phyloP scores from a whole-genome alignment of 139 green algal genomes.

The Yamagishiella unicocca region DNA sequence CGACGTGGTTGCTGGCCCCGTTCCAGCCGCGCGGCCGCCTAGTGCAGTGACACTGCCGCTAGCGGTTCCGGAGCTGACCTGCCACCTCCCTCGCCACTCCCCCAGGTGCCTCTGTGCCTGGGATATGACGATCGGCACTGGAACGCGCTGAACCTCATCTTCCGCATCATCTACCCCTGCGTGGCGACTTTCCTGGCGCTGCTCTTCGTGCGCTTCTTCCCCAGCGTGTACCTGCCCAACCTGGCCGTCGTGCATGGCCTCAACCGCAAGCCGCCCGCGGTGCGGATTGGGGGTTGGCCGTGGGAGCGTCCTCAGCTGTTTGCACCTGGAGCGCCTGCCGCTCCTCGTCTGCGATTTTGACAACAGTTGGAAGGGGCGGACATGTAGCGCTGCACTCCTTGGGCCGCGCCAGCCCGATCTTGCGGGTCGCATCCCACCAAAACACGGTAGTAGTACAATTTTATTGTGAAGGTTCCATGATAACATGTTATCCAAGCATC shows the following conservation, averaged over 20 bases:
- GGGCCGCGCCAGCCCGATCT: no score
- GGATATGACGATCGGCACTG: conserved; percentile 24
- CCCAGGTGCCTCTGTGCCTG: conserved; percentile 27
- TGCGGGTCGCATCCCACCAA: no score
- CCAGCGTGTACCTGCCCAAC: conserved; percentile 28
- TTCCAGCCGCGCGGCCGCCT: no score
- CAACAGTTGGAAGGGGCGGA: not conserved
- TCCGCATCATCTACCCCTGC: conserved; percentile 42
- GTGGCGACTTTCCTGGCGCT: conserved; percentile 20
- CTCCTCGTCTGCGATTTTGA: not conserved
- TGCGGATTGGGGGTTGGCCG: not conserved
- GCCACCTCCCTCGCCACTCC: not conserved
- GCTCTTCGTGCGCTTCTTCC: conserved; percentile 33
- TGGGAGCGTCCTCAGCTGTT: not conserved
- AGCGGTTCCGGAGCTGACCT: no score
- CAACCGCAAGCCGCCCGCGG: not conserved
- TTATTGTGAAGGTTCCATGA: no score
- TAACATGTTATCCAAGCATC: no score
- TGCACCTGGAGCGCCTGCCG: not conserved
- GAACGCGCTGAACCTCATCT: conserved; percentile 29
- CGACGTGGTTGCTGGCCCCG: no score
- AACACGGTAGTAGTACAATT: no score
- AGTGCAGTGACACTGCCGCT: no score
- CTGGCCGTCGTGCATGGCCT: conserved; percentile 41
- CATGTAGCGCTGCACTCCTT: not conserved